Evolutionary conservation across 805 yeast species (phyloP).

Genomic region (Saturnispora quitensis): DNA sequence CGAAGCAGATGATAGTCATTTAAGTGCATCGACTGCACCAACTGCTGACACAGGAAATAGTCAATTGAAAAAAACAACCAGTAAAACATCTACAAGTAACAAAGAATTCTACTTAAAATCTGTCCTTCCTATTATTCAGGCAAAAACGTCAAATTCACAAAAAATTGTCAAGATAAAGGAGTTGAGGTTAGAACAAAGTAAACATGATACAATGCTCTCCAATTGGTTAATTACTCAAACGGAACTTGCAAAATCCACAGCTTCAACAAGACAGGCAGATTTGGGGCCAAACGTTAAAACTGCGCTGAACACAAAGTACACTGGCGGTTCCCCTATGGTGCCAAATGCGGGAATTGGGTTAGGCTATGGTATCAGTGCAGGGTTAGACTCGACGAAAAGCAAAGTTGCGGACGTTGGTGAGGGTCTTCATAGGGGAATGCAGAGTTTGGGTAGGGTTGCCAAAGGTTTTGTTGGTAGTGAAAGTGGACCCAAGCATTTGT

Average conservation of each 20-base stretch:
- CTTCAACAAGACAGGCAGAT: background rate
- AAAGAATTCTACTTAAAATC: background rate
- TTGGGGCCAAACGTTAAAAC: conserved; percentile 3
- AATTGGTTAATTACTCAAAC: conserved; percentile 4
- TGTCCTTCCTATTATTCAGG: background rate
- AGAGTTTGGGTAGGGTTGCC: conserved; percentile 8
- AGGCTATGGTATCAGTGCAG: conserved; percentile 7
- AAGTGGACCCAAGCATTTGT: background rate
- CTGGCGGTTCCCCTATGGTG: background rate
- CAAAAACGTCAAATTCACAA: background rate
- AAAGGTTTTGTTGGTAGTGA: conserved; percentile 4
- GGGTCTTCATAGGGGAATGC: conserved; percentile 8
- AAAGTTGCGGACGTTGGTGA: conserved; percentile 8
- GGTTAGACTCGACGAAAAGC: conserved; percentile 4
- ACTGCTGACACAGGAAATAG: conserved; percentile 16
- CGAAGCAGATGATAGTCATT: background rate
- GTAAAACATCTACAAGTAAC: background rate
- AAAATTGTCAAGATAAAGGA: background rate
- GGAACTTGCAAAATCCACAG: conserved; percentile 5
- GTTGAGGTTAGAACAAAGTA: background rate
- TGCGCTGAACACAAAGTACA: conserved; percentile 5
- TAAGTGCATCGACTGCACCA: conserved; percentile 16
- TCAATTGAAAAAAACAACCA: background rate
- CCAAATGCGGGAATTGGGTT: background rate
- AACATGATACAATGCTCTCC: conserved; percentile 1